Percentiles rank a stretch among this genome's conserved stretches.
Conservation (phyloP, 441 rosid species). For the Croton setiger region DNA sequence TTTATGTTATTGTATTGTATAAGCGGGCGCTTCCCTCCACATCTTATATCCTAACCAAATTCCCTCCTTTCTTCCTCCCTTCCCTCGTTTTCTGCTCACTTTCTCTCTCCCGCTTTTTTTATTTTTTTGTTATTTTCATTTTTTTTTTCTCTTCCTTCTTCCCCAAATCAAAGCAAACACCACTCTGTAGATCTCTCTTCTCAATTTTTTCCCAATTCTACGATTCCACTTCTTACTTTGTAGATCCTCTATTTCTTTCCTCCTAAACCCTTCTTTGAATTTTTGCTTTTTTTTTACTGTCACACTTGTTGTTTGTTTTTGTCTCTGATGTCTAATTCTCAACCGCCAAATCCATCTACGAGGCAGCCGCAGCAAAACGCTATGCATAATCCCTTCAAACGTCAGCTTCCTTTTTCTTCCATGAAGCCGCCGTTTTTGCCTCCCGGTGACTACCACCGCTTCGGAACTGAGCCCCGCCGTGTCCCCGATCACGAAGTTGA, state of each 20-base stretch:
- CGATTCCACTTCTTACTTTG: conserved; percentile 5
- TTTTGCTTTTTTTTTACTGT: neutral
- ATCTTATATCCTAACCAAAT: conserved; percentile 70
- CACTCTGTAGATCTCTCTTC: conserved; percentile 21
- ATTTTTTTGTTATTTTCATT: too few relatives aligned
- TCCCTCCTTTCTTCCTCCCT: conserved; percentile 47
- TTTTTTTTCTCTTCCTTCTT: neutral
- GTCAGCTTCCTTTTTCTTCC: conserved; percentile 52
- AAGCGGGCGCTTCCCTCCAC: conserved; percentile 13
- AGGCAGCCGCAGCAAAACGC: conserved; percentile 25
- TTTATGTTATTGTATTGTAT: neutral
- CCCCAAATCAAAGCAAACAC: neutral
- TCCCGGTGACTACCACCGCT: conserved; percentile 74
- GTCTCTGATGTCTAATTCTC: conserved; percentile 49
- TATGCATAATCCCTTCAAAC: conserved; percentile 25
- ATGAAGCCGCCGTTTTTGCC: conserved; percentile 61
- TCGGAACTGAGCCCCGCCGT: conserved; percentile 42
- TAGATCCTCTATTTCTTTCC: neutral
- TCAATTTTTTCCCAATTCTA: conserved; percentile 11
- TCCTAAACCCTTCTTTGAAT: neutral
- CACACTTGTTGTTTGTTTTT: neutral
- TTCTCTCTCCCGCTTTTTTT: conserved; percentile 48
- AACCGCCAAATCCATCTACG: conserved; percentile 21
- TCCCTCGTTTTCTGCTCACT: conserved; percentile 57
- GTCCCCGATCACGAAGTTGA: conserved; percentile 48